These are phyloP conservation scores for Daldinia vernicosa DNA, from an alignment of 495 filamentous ascomycete species.

Conservation along the genomic window DNA sequence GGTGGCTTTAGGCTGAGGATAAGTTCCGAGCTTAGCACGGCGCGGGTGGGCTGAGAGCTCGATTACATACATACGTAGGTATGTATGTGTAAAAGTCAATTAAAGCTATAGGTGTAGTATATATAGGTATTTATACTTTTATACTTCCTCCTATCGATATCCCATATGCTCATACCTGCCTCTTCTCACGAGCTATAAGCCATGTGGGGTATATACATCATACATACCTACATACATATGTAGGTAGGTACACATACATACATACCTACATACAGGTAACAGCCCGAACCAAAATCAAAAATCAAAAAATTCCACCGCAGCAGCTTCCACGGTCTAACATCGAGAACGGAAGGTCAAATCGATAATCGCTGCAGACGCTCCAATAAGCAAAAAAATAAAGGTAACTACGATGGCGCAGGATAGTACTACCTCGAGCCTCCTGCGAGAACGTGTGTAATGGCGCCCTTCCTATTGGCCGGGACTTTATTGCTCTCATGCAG, in stretches of 20 bases:
- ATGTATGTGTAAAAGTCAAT: too few relatives aligned
- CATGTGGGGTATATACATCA: slow-evolving; percentile 25
- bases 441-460: slow-evolving; percentile 37
- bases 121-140: neutral
- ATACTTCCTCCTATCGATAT: neutral
- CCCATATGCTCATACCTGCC: slow-evolving; percentile 27
- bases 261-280: neutral
- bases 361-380: slow-evolving; percentile 8
- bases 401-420: slow-evolving; percentile 3
- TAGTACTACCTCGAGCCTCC: slow-evolving; percentile 25
- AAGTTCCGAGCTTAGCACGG: too few relatives aligned
- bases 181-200: slow-evolving; percentile 16
- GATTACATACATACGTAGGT: too few relatives aligned
- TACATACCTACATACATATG: neutral
- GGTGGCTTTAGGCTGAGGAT: too few relatives aligned
- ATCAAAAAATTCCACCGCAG: neutral
- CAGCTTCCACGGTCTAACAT: neutral
- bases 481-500: slow-evolving; percentile 30
- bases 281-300: too few relatives aligned
- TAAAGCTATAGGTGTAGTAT: too few relatives aligned
- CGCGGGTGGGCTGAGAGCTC: too few relatives aligned
- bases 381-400: slow-evolving; percentile 14
- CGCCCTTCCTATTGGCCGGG: slow-evolving; percentile 22
- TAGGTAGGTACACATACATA: too few relatives aligned
- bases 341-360: slow-evolving; percentile 34